Percentiles rank a stretch among this genome's conserved stretches.
Evolutionary conservation across 176 grass and related monocot genomes (phyloP).

Genomic region (Triticum dicoccoides): DNA sequence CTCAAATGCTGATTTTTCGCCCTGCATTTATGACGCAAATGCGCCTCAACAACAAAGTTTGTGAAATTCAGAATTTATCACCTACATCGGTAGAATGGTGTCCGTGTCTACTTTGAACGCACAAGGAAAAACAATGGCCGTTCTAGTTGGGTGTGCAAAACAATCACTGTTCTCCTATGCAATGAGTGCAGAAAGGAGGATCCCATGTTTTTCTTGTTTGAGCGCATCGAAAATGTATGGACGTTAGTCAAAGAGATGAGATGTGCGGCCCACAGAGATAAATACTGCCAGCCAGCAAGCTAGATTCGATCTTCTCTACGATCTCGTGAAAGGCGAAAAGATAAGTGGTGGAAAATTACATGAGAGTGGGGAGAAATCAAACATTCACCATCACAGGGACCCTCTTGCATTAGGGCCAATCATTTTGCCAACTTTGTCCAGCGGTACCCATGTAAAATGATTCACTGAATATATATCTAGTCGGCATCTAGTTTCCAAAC

Average conservation of each 20-base stretch:
- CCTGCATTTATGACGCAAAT: too few species aligned
- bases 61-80: neutral
- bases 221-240: neutral
- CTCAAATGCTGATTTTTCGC: neutral
- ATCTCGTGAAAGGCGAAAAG: conserved; percentile 17
- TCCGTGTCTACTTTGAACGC: neutral
- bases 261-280: neutral
- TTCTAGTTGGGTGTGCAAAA: neutral
- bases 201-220: conserved; percentile 1
- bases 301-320: conserved; percentile 11
- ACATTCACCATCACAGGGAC: neutral
- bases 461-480: conserved; percentile 7
- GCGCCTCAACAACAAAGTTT: neutral
- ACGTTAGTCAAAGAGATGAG: neutral
- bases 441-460: neutral
- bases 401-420: neutral
- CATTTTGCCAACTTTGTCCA: neutral
- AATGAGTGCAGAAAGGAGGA: neutral
- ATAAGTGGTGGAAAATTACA: neutral
- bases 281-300: neutral
- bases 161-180: neutral
- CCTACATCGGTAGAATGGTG: neutral
- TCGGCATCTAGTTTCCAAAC: neutral
- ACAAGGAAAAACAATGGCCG: neutral
- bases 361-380: neutral